Evolutionary conservation across 768 basidiomycete genomes (phyloP).

Genomic region (Clitopilus passeckerianus): DNA sequence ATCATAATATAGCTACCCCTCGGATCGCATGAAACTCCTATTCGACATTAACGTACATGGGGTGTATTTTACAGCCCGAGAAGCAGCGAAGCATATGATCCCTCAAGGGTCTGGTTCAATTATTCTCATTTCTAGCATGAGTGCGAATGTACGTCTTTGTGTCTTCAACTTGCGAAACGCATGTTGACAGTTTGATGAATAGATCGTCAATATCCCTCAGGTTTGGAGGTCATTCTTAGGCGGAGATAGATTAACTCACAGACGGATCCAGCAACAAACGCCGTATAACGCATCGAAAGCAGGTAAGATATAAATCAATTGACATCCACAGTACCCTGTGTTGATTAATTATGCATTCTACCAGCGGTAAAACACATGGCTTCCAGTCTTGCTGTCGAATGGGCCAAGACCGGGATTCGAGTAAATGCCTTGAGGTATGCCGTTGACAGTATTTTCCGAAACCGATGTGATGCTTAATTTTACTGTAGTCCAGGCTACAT

Average conservation of each 20-base stretch:
- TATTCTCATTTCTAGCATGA: slow-evolving; percentile 88
- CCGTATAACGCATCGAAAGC: slow-evolving; percentile 97
- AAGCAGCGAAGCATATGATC: slow-evolving; percentile 91
- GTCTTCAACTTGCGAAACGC: neutral
- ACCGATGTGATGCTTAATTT: neutral
- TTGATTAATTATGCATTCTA: neutral
- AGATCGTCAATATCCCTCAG: slow-evolving; percentile 91
- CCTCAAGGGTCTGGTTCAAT: slow-evolving; percentile 74
- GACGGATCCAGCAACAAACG: slow-evolving; percentile 61
- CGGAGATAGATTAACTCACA: neutral
- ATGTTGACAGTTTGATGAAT: neutral
- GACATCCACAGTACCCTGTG: neutral
- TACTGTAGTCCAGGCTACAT: slow-evolving; percentile 82
- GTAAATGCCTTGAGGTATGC: slow-evolving; percentile 75
- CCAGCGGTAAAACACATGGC: slow-evolving; percentile 93
- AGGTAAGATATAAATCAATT: slow-evolving; percentile 34
- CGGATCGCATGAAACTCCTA: slow-evolving; percentile 75
- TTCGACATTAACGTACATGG: slow-evolving; percentile 95
- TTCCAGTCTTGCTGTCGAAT: slow-evolving; percentile 87
- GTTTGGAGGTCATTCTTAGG: slow-evolving; percentile 24
- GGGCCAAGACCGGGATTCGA: slow-evolving; percentile 86
- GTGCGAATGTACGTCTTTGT: slow-evolving; percentile 61
- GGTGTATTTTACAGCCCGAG: slow-evolving; percentile 92
- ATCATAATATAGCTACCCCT: slow-evolving; percentile 60
- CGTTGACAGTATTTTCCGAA: neutral